These are phyloP conservation scores for cucumber (Cucumis sativus) DNA, from an alignment of 306 rosid genomes.

Conservation along the genomic window Cucumber_9930_V3 NC_026659.2:24360501-24361000, in stretches of 20 bases:
- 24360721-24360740: constrained; percentile 48
- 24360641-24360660: constrained; percentile 61
- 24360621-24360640: constrained; percentile 52
- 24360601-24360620: constrained; percentile 31
- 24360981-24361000: neutral
- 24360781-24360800: constrained; percentile 75
- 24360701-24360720: constrained; percentile 71
- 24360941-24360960: neutral
- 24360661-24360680: constrained; percentile 74
- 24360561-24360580: constrained; percentile 38
- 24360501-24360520: neutral
- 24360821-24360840: constrained; percentile 51
- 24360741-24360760: constrained; percentile 76
- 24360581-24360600: constrained; percentile 50
- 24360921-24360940: neutral
- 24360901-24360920: neutral
- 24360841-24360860: constrained; percentile 80
- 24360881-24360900: constrained; percentile 51
- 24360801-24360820: constrained; percentile 73
- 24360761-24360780: constrained; percentile 62
- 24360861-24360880: constrained; percentile 85
- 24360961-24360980: neutral
- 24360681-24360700: constrained; percentile 44
- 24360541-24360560: constrained; percentile 44
- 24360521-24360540: constrained; percentile 22